A percentile compares a stretch with the other conserved stretches of the same genome.
Conservation (phyloP, 331 rosid genomes). For the Pyrus hybrid region DNA sequence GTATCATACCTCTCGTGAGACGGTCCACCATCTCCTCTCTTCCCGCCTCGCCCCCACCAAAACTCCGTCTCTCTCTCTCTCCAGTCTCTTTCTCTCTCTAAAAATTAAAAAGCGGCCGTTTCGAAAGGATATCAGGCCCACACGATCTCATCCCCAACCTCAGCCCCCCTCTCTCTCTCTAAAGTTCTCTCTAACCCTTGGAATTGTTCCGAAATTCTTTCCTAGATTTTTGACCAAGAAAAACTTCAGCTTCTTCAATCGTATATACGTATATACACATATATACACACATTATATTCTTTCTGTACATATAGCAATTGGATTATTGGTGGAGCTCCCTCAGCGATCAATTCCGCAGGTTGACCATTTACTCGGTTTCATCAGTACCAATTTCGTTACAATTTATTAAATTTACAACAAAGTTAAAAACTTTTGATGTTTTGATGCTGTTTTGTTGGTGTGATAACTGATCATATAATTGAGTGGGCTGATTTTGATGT, state of each 20-base stretch:
- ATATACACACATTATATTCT: not conserved
- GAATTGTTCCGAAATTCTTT: constrained; percentile 8
- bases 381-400: not conserved
- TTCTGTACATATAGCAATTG: not conserved
- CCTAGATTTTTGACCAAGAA: constrained; percentile 7
- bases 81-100: not conserved
- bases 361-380: not conserved
- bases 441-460: not conserved
- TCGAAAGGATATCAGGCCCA: constrained; percentile 34
- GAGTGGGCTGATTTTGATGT: not conserved
- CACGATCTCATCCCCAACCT: constrained; percentile 25
- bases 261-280: not conserved
- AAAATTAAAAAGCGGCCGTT: constrained; percentile 10
- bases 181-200: not conserved
- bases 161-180: not conserved
- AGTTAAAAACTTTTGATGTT: not conserved
- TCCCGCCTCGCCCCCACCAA: not conserved
- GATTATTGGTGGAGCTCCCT: not conserved
- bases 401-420: not conserved
- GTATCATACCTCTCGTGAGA: not conserved
- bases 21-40: constrained; percentile 1
- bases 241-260: not conserved
- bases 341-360: not conserved
- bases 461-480: not conserved
- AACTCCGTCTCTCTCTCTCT: not conserved